Conservation (phyloP, 441 rosid species). For the Erodium trifolium region DNA sequence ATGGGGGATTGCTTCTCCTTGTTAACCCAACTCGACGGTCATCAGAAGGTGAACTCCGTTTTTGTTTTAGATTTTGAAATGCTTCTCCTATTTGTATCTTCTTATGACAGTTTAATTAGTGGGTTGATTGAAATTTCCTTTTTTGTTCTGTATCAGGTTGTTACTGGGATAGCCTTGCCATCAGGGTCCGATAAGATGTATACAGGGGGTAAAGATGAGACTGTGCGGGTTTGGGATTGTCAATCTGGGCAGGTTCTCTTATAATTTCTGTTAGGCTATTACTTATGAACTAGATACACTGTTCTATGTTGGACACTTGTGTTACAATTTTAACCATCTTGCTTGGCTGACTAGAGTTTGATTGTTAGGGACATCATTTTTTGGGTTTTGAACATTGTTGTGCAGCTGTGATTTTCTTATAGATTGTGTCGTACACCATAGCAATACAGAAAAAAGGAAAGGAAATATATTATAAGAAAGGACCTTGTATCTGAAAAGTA, state of each 20-base stretch:
- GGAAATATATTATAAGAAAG: too few species aligned
- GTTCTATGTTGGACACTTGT: too few species aligned
- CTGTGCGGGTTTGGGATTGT: slow-evolving; percentile 87
- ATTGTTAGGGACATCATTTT: background rate
- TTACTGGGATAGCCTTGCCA: slow-evolving; percentile 80
- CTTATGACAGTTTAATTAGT: background rate
- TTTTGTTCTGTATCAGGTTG: slow-evolving; percentile 37
- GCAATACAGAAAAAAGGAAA: too few species aligned
- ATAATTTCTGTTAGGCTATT: too few species aligned
- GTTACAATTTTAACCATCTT: too few species aligned
- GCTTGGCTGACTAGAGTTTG: background rate
- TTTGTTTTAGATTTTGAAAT: background rate
- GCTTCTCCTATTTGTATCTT: too few species aligned
- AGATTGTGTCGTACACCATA: background rate
- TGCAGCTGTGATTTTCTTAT: background rate
- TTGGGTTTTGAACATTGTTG: background rate
- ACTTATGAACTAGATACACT: background rate
- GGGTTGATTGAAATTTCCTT: background rate
- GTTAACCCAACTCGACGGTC: slow-evolving; percentile 82
- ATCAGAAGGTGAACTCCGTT: slow-evolving; percentile 43
- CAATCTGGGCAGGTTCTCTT: slow-evolving; percentile 67
- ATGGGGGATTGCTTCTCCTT: slow-evolving; percentile 61
- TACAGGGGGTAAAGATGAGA: slow-evolving; percentile 80
- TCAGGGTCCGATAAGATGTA: slow-evolving; percentile 84
- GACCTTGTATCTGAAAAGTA: too few species aligned